Conservation (phyloP, 306 rosid genomes). For the Psophocarpus tetragonolobus region DNA sequence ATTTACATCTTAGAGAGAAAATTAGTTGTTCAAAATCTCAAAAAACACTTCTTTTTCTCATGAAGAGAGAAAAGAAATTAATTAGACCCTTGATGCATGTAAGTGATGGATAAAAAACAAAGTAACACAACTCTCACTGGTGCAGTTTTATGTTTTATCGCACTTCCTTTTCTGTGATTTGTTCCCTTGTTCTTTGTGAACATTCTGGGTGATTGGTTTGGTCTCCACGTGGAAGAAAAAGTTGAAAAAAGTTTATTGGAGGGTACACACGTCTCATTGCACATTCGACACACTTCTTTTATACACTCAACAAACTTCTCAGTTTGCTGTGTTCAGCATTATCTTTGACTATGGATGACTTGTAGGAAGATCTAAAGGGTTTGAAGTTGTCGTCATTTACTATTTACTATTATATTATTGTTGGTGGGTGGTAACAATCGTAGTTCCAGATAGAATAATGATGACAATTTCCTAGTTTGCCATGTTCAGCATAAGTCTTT, state of each 20-base stretch:
- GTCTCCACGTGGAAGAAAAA: neutral
- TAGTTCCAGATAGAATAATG: neutral
- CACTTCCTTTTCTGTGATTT: neutral
- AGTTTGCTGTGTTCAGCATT: neutral
- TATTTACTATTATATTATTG: neutral
- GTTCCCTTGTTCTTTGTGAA: neutral
- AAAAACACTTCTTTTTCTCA: neutral
- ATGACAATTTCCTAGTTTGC: too few relatives aligned
- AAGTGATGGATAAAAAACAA: neutral
- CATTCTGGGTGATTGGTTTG: neutral
- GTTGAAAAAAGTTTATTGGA: neutral
- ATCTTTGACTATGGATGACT: neutral
- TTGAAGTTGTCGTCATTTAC: neutral
- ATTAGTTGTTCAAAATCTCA: neutral
- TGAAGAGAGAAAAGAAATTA: neutral
- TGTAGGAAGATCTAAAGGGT: neutral
- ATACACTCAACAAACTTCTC: neutral
- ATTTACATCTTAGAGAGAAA: neutral
- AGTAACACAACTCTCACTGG: neutral
- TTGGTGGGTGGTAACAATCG: neutral
- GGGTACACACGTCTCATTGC: neutral
- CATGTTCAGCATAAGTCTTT: neutral
- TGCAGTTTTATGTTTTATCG: neutral
- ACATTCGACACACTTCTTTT: neutral
- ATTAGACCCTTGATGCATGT: neutral